Evolutionary conservation across 805 yeast species (phyloP).

Genomic region (Cyberlindnera amylophila): DNA sequence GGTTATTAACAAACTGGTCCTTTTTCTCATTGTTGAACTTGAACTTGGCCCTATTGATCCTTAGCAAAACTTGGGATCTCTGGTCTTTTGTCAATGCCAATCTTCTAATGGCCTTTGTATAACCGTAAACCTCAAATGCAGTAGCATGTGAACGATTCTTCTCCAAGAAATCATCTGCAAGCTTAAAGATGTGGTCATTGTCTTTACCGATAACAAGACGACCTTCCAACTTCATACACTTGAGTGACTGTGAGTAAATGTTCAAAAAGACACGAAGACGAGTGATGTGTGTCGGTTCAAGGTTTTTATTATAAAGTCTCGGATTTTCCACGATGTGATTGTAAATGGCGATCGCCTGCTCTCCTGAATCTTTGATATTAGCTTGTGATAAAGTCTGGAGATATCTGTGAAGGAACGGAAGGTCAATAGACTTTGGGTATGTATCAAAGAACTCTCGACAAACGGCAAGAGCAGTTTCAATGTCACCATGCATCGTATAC

Average conservation of each 20-base stretch:
- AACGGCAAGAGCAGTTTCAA: constrained; percentile 10
- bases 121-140: constrained; percentile 21
- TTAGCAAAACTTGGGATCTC: constrained; percentile 15
- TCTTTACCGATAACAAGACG: constrained; percentile 18
- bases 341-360: constrained; percentile 17
- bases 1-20: constrained; percentile 3
- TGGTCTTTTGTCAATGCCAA: constrained; percentile 19
- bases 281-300: constrained; percentile 17
- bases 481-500: constrained; percentile 17
- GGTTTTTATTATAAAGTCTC: not conserved
- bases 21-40: constrained; percentile 12
- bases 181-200: constrained; percentile 15
- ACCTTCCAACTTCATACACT: constrained; percentile 20
- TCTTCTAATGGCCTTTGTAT: constrained; percentile 23
- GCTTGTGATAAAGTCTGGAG: constrained; percentile 2
- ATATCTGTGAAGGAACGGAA: constrained; percentile 21
- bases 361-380: constrained; percentile 13
- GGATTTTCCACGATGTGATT: constrained; percentile 9
- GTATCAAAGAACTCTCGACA: constrained; percentile 12
- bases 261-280: constrained; percentile 24
- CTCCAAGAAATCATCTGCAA: constrained; percentile 18
- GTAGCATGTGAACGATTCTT: constrained; percentile 8
- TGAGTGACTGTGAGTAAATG: constrained; percentile 21
- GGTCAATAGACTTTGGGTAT: constrained; percentile 17
- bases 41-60: constrained; percentile 13